Evolutionary conservation across 2,329 filamentous ascomycete genomes (phyloP).

Genomic region (Tolypocladium ovalisporum): DNA sequence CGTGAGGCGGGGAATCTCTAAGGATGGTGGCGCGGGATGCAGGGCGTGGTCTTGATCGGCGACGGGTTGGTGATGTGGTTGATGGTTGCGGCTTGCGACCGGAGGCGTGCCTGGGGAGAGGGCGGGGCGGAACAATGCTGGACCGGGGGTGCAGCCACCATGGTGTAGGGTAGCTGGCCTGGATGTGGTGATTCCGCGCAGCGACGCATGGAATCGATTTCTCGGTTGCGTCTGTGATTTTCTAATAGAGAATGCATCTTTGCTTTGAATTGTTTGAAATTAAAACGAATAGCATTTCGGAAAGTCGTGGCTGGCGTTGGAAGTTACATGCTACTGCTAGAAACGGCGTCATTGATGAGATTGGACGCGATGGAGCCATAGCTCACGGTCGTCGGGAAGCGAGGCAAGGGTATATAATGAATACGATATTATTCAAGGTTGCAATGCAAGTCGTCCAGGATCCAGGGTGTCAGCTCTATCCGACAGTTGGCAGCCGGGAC

Average conservation of each 20-base stretch:
- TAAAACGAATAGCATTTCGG: no score
- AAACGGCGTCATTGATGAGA: no score
- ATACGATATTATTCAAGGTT: no score
- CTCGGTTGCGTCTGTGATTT: no score
- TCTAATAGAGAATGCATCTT: not conserved
- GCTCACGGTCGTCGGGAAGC: no score
- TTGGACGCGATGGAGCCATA: no score
- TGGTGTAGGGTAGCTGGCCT: not conserved
- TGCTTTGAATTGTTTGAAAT: no score
- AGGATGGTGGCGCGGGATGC: not conserved
- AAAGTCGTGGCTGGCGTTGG: no score
- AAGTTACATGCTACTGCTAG: not conserved
- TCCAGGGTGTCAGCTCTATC: not conserved
- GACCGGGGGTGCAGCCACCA: not conserved
- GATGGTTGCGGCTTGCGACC: not conserved
- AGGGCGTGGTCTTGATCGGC: conserved; percentile 2
- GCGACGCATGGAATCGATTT: not conserved
- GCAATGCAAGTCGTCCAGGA: no score
- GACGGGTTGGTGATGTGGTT: not conserved
- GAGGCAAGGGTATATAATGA: no score
- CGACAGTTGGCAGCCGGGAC: not conserved
- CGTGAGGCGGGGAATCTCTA: not conserved
- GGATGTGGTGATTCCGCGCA: not conserved
- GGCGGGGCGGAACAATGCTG: not conserved
- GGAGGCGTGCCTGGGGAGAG: not conserved